phyloP scores from a whole-genome alignment of 352 stramenopile genomes.

The Pythium dissotocum region DNA sequence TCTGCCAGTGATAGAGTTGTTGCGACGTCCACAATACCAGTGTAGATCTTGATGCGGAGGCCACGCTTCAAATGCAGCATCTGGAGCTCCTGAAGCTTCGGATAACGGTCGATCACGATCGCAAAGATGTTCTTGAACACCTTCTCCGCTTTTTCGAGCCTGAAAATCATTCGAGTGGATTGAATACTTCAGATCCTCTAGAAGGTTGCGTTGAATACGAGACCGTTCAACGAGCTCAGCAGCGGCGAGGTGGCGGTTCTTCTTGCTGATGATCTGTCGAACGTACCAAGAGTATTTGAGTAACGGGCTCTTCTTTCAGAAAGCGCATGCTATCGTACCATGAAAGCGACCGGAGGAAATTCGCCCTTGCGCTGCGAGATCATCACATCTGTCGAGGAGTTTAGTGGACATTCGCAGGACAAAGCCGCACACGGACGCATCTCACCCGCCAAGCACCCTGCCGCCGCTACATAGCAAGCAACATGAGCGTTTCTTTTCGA shows the following conservation, averaged over 20 bases:
- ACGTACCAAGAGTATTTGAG: not conserved
- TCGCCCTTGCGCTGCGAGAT: slow-evolving; percentile 70
- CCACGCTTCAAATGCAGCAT: slow-evolving; percentile 39
- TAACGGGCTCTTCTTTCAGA: not conserved
- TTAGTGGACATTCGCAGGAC: not conserved
- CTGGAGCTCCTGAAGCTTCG: slow-evolving; percentile 48
- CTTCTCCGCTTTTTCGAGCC: slow-evolving; percentile 57
- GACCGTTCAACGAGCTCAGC: slow-evolving; percentile 51
- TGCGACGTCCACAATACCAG: slow-evolving; percentile 27
- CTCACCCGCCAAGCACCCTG: slow-evolving; percentile 56
- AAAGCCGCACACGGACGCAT: not conserved
- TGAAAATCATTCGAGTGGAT: slow-evolving; percentile 8
- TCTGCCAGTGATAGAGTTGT: too few relatives aligned
- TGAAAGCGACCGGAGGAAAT: slow-evolving; percentile 71
- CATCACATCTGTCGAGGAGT: slow-evolving; percentile 53
- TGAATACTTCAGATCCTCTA: too few relatives aligned
- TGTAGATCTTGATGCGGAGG: slow-evolving; percentile 47
- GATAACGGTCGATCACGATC: slow-evolving; percentile 50
- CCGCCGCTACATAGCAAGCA: slow-evolving; percentile 32
- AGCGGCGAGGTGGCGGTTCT: slow-evolving; percentile 33
- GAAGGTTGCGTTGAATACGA: too few relatives aligned
- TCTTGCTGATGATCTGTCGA: slow-evolving; percentile 44
- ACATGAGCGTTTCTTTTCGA: not conserved
- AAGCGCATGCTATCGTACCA: slow-evolving; percentile 31
- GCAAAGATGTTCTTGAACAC: slow-evolving; percentile 58